Evolutionary conservation across 225 moss, liverwort and hornwort species (phyloP).

Genomic region (Polytrichum commune): DNA sequence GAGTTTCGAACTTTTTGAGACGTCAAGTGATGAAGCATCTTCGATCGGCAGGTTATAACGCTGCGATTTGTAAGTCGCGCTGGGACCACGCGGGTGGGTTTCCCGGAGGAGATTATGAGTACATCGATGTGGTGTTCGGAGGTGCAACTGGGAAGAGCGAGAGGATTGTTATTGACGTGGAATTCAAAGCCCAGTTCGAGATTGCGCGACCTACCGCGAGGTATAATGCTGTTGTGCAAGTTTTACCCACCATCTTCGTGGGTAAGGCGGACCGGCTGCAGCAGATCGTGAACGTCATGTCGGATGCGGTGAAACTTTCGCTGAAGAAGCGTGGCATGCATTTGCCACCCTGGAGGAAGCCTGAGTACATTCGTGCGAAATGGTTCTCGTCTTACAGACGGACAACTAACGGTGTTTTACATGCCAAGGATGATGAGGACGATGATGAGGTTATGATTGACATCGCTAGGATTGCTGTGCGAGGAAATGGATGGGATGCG

Average conservation of each 20-base stretch:
- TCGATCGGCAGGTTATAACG: slow-evolving; percentile 64
- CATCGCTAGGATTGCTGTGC: slow-evolving; percentile 47
- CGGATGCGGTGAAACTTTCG: slow-evolving; percentile 63
- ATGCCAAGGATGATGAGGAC: slow-evolving; percentile 9
- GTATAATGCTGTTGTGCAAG: slow-evolving; percentile 49
- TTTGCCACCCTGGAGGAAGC: slow-evolving; percentile 81
- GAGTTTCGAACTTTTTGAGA: slow-evolving; percentile 12
- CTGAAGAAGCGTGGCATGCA: slow-evolving; percentile 80
- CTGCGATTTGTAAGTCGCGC: slow-evolving; percentile 81
- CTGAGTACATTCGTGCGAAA: slow-evolving; percentile 70
- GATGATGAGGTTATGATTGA: slow-evolving; percentile 1
- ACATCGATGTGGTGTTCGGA: slow-evolving; percentile 66
- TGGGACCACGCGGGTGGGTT: slow-evolving; percentile 85
- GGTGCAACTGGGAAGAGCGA: slow-evolving; percentile 41
- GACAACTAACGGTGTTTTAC: slow-evolving; percentile 53
- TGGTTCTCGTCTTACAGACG: slow-evolving; percentile 78
- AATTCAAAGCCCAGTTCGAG: slow-evolving; percentile 78
- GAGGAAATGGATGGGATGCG: slow-evolving; percentile 47
- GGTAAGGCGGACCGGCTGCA: slow-evolving; percentile 69
- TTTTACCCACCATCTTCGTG: slow-evolving; percentile 51
- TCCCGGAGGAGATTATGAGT: slow-evolving; percentile 84
- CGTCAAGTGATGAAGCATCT: slow-evolving; percentile 68
- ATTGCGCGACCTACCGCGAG: slow-evolving; percentile 68
- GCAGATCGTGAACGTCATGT: slow-evolving; percentile 73
- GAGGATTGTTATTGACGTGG: slow-evolving; percentile 64